Percentiles rank a stretch among this genome's conserved stretches.
Conservation (phyloP, 441 rosid genomes). For the Brassica balearica region DNA sequence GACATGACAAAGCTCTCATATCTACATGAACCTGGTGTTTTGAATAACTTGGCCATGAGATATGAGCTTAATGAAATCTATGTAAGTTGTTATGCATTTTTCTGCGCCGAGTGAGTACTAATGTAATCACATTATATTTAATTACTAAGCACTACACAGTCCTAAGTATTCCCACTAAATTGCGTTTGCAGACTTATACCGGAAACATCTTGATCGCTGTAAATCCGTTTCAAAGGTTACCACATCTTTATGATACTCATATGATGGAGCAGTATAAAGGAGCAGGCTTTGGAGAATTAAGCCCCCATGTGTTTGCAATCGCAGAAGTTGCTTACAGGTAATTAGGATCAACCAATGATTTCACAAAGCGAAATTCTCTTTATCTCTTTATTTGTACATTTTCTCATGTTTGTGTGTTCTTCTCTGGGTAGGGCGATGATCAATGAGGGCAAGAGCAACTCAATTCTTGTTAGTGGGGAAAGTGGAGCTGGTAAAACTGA, state of each 20-base stretch:
- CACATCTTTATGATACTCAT: slow-evolving; percentile 97
- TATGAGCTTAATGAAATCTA: slow-evolving; percentile 98
- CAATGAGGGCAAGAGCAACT: slow-evolving; percentile 95
- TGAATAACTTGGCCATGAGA: slow-evolving; percentile 89
- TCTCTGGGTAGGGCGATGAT: slow-evolving; percentile 84
- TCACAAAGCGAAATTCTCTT: not conserved
- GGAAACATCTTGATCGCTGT: slow-evolving; percentile 99
- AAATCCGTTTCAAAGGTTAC: slow-evolving; percentile 98
- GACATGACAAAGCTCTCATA: slow-evolving; percentile 99
- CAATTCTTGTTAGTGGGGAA: slow-evolving; percentile 99
- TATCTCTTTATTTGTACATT: slow-evolving; percentile 17
- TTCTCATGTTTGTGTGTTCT: slow-evolving; percentile 38
- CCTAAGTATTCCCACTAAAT: slow-evolving; percentile 31
- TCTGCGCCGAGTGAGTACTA: slow-evolving; percentile 15
- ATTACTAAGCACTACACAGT: slow-evolving; percentile 6
- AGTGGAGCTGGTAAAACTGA: slow-evolving; percentile 99
- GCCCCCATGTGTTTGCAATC: slow-evolving; percentile 98
- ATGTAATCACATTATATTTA: slow-evolving; percentile 1
- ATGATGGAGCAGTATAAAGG: slow-evolving; percentile 99
- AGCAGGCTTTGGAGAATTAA: slow-evolving; percentile 96
- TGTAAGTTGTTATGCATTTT: slow-evolving; percentile 55
- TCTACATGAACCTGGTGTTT: slow-evolving; percentile 98
- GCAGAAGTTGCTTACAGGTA: slow-evolving; percentile 98
- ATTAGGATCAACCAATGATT: slow-evolving; percentile 17
- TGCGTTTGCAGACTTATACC: slow-evolving; percentile 84